Base-by-base conservation (phyloP, 1,284 basidiomycete genomes). In the Coriolopsis trogii region DNA sequence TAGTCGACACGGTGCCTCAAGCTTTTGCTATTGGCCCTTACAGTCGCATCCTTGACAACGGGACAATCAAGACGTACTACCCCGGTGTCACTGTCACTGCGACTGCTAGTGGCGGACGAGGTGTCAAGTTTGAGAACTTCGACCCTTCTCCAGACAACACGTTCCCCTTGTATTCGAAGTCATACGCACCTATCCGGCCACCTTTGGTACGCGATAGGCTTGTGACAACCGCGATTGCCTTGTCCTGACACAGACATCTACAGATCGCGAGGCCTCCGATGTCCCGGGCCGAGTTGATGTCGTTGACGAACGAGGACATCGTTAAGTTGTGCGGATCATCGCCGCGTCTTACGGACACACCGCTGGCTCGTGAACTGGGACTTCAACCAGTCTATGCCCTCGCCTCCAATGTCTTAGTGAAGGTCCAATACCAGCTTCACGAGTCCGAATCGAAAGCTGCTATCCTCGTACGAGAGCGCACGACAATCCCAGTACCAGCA, bases 351-450 rank as follows among this genome's bases (percentile, higher is more conserved):
- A 40, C 39, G 4, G 39, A 41, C 20, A 48, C 46, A 15, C 39
- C 30, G 6, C 16, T 41, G 6, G 23, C 13, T 2, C 30, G 39
- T 15, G 16, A 13, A 16, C n/a, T 33, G 6, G 24, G n/a, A 6
- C n/a, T 49, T 5, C 13, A 26, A 12, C 48, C 48, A 6, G 41
- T 49, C 13, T 49, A 49, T 31, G 29, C 39, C n/a, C 48, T 49
- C 10, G 48, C 48, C 18, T 36, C 41, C 16, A 49, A 49, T 28
- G n/a, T 49, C 18, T 18, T 49, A 8, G 48, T 49, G n/a, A 49
- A 49, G 18, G 28, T 49, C n/a, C n/a, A 28, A 26, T 9, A 8
- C 5, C 29, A 23, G 5, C 15, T 28, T 10, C 15, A 12, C 6
- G 25, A 38, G 8, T 21, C 20, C 21, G 49, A 45, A 34, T 37